Conservation (phyloP, 768 basidiomycete species). For the Dacryopinax primogenitus region DNA sequence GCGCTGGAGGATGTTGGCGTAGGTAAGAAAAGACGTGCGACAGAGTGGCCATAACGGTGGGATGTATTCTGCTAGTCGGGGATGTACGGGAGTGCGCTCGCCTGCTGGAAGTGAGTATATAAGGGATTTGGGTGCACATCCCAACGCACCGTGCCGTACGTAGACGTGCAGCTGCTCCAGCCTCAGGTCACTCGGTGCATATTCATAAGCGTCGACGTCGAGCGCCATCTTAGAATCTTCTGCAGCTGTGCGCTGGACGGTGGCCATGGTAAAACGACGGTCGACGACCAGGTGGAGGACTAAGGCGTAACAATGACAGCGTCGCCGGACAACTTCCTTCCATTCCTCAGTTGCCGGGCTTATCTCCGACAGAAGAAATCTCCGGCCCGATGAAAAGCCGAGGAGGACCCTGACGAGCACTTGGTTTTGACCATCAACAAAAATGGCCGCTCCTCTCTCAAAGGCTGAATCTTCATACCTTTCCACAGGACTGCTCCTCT, state of each 20-base stretch:
- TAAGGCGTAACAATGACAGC: no score
- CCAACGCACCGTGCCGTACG: conserved; percentile 52
- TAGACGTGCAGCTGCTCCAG: conserved; percentile 65
- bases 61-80: conserved; percentile 4
- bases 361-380: not conserved
- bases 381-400: no score
- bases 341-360: not conserved
- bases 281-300: no score
- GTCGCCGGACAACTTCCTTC: no score
- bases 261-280: not conserved
- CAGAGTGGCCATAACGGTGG: conserved; percentile 10
- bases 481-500: conserved; percentile 47
- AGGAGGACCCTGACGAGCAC: not conserved
- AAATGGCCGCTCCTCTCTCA: conserved; percentile 34
- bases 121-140: not conserved
- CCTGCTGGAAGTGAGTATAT: conserved; percentile 32
- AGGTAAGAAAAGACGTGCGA: conserved; percentile 11
- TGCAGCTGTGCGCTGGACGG: not conserved
- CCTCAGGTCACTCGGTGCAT: conserved; percentile 41
- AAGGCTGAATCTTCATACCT: conserved; percentile 74
- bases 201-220: conserved; percentile 49
- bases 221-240: conserved; percentile 28
- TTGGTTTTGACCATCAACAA: no score
- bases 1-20: not conserved
- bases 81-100: conserved; percentile 60